phyloP scores from a whole-genome alignment of 257 asterid species.

The Petrea volubilis region DNA sequence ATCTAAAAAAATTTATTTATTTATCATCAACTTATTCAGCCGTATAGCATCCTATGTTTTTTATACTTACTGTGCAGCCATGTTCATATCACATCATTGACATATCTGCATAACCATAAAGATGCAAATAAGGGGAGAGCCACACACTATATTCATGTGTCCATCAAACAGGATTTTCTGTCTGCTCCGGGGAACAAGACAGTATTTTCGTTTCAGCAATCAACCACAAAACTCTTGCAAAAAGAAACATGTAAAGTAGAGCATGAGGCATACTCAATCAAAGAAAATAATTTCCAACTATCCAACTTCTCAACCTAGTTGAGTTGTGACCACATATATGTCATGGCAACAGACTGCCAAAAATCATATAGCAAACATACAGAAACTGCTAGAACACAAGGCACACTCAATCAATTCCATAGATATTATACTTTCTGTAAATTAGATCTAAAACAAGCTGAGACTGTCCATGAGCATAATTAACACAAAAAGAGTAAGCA shows the following conservation, averaged over 20 bases:
- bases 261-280: neutral
- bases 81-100: neutral
- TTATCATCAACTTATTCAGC: neutral
- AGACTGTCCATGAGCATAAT: constrained; percentile 4
- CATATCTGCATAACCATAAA: neutral
- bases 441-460: constrained; percentile 23
- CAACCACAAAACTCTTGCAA: neutral
- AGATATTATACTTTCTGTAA: neutral
- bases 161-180: neutral
- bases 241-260: neutral
- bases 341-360: neutral
- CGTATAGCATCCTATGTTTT: neutral
- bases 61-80: neutral
- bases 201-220: constrained; percentile 8
- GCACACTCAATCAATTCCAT: constrained; percentile 7
- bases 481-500: constrained; percentile 13
- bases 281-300: neutral
- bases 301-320: neutral
- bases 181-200: neutral
- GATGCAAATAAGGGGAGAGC: neutral
- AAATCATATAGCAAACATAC: constrained; percentile 3
- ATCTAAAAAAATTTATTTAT: neutral
- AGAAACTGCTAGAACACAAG: neutral
- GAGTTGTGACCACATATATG: neutral
- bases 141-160: neutral